A percentile compares a stretch with the other conserved stretches of the same genome.
Evolutionary conservation across 1,284 basidiomycete genomes (phyloP).

Genomic region (Cutaneotrichosporon sp.): DNA sequence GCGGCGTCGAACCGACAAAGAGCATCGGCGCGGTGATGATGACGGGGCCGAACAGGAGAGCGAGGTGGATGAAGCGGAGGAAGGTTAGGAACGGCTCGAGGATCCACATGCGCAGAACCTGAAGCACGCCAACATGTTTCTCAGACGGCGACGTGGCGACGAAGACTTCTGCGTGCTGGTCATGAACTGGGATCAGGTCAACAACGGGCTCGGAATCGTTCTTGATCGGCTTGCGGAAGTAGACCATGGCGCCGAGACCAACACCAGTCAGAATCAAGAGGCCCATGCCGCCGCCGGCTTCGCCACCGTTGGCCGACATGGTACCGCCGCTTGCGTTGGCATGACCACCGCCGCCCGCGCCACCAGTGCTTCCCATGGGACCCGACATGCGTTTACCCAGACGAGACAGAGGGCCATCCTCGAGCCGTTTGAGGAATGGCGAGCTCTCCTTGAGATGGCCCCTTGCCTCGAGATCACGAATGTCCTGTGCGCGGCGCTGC

Average conservation of each 20-base stretch:
- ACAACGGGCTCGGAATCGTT: conserved; percentile 15
- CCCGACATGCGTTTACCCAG: conserved; percentile 1
- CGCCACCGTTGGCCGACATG: conserved; percentile 2
- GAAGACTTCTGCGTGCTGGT: conserved; percentile 3
- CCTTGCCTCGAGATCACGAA: background rate
- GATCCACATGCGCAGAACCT: conserved; percentile 50
- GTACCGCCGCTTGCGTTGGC: background rate
- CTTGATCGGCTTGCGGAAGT: conserved; percentile 25
- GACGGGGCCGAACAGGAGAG: conserved; percentile 80
- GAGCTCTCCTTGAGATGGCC: background rate
- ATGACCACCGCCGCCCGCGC: conserved; percentile 9
- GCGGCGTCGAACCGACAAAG: conserved; percentile 60
- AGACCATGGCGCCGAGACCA: conserved; percentile 23
- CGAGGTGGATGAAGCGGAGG: conserved; percentile 76
- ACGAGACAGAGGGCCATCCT: background rate
- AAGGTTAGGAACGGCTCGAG: conserved; percentile 84
- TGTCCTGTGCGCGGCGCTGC: conserved; percentile 19
- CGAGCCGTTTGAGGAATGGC: conserved; percentile 2
- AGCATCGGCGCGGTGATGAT: conserved; percentile 80
- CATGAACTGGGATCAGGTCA: conserved; percentile 22
- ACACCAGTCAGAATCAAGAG: conserved; percentile 26
- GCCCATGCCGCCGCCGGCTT: conserved; percentile 21
- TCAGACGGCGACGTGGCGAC: conserved; percentile 21
- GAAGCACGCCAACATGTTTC: conserved; percentile 12
- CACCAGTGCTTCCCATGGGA: background rate